Conservation (phyloP, 164 flowering plant species). For the Protea cynaroides region DNA sequence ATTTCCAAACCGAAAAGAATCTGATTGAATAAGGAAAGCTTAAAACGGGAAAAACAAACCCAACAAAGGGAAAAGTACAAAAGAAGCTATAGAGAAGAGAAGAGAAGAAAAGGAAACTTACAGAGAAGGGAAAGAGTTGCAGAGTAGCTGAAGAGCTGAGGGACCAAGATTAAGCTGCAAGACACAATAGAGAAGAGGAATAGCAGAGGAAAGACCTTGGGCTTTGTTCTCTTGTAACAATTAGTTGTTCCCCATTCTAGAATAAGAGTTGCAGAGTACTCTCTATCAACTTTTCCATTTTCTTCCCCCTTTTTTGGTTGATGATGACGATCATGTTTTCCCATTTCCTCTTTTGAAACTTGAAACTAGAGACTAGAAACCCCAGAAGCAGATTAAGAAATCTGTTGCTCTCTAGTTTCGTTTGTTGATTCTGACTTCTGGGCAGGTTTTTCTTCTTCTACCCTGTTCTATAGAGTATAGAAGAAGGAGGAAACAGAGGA, state of each 20-base stretch:
- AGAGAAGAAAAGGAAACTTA: constrained; percentile 22
- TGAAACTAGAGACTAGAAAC: no score
- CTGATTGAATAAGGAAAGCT: constrained; percentile 20
- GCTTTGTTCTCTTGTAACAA: constrained; percentile 39
- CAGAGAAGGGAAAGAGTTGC: constrained; percentile 29
- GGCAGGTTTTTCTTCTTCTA: no score
- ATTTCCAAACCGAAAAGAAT: constrained; percentile 33
- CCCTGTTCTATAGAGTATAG: no score
- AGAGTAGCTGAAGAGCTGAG: constrained; percentile 31
- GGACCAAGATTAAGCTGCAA: constrained; percentile 41
- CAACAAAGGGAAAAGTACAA: neutral
- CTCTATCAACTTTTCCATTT: constrained; percentile 21
- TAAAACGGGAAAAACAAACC: constrained; percentile 3
- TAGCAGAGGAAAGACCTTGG: constrained; percentile 51
- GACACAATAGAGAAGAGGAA: constrained; percentile 46
- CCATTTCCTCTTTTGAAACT: constrained; percentile 25
- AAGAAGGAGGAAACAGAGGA: no score
- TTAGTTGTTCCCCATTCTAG: constrained; percentile 24
- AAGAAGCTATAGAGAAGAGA: neutral
- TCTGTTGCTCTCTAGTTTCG: no score
- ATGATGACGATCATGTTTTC: constrained; percentile 37
- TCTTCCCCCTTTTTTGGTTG: constrained; percentile 26
- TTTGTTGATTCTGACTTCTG: no score
- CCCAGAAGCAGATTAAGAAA: neutral
- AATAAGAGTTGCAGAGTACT: constrained; percentile 18